Evolutionary conservation across 75 land plant species (phyloP).

Genomic region (Ceratopteris richardii): DNA sequence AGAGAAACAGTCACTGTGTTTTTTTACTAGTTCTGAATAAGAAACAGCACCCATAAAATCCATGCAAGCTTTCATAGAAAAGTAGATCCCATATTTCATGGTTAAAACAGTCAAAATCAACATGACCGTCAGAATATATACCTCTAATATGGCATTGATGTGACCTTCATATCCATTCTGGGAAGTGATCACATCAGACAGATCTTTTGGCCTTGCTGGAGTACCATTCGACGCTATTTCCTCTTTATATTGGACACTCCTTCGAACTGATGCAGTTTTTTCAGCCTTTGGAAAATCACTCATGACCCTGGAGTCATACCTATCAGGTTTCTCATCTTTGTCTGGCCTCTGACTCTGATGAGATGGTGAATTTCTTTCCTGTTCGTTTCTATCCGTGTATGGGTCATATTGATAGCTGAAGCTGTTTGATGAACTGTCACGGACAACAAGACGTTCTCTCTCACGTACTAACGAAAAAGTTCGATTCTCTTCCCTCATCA

Average conservation of each 20-base stretch:
- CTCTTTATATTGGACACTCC: constrained; percentile 8
- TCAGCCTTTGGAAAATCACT: constrained; percentile 7
- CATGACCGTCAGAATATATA: too few relatives aligned
- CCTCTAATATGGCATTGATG: constrained; percentile 50
- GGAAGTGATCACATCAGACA: background rate
- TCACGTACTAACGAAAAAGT: constrained; percentile 3
- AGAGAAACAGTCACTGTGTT: too few relatives aligned
- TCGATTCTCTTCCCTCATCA: constrained; percentile 7
- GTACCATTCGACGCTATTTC: constrained; percentile 6
- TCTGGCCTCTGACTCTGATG: too few relatives aligned
- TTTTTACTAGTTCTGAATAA: too few relatives aligned
- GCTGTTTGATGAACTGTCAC: background rate
- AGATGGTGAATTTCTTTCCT: too few relatives aligned
- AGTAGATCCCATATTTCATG: too few relatives aligned
- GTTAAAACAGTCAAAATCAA: too few relatives aligned
- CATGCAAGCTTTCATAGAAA: too few relatives aligned
- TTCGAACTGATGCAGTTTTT: background rate
- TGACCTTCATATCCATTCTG: constrained; percentile 31
- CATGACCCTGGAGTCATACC: background rate
- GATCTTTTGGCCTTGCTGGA: constrained; percentile 5
- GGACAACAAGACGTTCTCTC: constrained; percentile 1
- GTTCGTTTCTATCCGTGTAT: too few relatives aligned
- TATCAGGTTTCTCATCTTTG: constrained; percentile 30
- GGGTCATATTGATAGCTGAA: constrained; percentile 2
- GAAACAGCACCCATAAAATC: too few relatives aligned